Evolutionary conservation across 345 rosid species (phyloP).

Genomic region (Gossypium herbaceum): DNA sequence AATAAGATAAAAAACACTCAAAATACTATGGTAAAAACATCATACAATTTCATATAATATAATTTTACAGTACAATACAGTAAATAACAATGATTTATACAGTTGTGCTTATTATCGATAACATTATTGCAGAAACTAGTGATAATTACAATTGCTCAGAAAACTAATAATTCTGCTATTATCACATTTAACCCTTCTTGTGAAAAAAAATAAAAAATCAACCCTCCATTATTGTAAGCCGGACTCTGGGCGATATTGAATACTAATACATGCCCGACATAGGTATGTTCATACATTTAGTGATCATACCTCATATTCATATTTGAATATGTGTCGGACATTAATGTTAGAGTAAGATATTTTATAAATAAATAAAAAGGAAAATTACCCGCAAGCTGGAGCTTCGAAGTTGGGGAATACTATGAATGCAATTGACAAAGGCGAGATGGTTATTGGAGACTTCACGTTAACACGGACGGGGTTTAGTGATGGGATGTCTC

Average conservation of each 20-base stretch:
- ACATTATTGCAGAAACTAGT: not conserved
- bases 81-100: not conserved
- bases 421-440: conserved; percentile 69
- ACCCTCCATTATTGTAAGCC: not conserved
- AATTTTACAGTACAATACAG: not conserved
- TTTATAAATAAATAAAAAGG: not conserved
- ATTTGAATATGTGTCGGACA: not conserved
- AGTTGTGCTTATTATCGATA: not conserved
- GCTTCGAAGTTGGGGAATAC: conserved; percentile 77
- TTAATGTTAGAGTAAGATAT: not conserved
- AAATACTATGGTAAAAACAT: not conserved
- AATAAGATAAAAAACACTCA: no score
- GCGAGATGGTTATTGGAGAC: conserved; percentile 48
- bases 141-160: conserved; percentile 26
- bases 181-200: conserved; percentile 11
- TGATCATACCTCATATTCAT: not conserved
- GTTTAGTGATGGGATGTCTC: conserved; percentile 58
- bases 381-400: conserved; percentile 49
- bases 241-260: not conserved
- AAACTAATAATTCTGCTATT: not conserved
- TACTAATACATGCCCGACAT: not conserved
- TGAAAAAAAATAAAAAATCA: no score
- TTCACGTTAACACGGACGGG: conserved; percentile 42
- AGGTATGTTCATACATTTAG: not conserved
- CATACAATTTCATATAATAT: not conserved